Evolutionary conservation across 306 rosid species (phyloP).

Genomic region (Sicyos baderoa): DNA sequence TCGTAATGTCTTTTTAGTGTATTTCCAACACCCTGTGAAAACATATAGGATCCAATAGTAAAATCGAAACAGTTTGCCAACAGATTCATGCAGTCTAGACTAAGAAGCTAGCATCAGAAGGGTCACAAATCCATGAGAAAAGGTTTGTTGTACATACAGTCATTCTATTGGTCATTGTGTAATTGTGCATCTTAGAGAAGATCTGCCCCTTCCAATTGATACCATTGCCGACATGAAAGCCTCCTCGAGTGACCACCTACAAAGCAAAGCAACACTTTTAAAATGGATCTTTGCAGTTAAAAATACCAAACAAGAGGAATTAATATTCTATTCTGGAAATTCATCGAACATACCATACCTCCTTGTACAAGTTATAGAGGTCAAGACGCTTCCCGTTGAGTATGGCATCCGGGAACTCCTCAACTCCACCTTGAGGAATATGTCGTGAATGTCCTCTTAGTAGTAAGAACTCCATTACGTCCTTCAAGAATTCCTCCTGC

Average conservation of each 20-base stretch:
- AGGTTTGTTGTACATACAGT: slow-evolving; percentile 52
- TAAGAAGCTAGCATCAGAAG: neutral
- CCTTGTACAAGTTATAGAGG: slow-evolving; percentile 93
- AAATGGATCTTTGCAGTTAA: neutral
- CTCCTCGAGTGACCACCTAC: slow-evolving; percentile 97
- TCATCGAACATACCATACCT: slow-evolving; percentile 47
- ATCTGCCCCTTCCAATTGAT: slow-evolving; percentile 99
- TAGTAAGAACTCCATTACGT: slow-evolving; percentile 88
- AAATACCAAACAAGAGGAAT: neutral
- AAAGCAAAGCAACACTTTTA: slow-evolving; percentile 1
- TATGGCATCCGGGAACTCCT: slow-evolving; percentile 96
- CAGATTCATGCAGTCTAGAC: too few relatives aligned
- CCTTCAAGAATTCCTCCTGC: slow-evolving; percentile 93
- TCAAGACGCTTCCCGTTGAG: slow-evolving; percentile 98
- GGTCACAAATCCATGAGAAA: slow-evolving; percentile 11
- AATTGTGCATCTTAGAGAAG: slow-evolving; percentile 97
- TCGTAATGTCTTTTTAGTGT: slow-evolving; percentile 97
- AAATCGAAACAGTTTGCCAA: slow-evolving; percentile 10
- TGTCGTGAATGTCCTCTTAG: slow-evolving; percentile 84
- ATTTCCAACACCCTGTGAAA: slow-evolving; percentile 93
- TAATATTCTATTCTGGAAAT: slow-evolving; percentile 3
- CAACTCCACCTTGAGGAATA: slow-evolving; percentile 87
- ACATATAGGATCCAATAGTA: slow-evolving; percentile 1
- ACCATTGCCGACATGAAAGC: slow-evolving; percentile 98
- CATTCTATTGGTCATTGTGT: slow-evolving; percentile 96